Evolutionary conservation across 805 yeast genomes (phyloP).

Genomic region (Wickerhamomyces ciferrii): DNA sequence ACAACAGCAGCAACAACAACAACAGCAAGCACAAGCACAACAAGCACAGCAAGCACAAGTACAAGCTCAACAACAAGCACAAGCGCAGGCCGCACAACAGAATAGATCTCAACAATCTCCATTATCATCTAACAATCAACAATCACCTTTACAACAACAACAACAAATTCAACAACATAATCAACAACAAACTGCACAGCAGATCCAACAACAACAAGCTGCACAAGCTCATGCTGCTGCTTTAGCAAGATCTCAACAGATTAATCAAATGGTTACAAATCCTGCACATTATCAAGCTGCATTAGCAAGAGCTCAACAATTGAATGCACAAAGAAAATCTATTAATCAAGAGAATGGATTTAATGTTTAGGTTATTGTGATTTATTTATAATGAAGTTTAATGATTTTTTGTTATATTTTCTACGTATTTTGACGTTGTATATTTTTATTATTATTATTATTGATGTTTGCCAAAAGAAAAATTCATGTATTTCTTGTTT

Average conservation of each 20-base stretch:
- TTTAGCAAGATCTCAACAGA: not conserved
- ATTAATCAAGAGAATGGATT: not conserved
- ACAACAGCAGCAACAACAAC: slow-evolving; percentile 25
- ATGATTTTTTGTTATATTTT: too few relatives aligned
- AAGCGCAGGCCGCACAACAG: slow-evolving; percentile 2
- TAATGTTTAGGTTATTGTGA: not conserved
- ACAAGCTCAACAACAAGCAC: slow-evolving; percentile 6
- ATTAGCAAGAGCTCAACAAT: not conserved
- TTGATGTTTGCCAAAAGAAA: not conserved
- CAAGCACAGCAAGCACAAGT: slow-evolving; percentile 22
- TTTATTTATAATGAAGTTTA: not conserved
- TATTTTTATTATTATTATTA: too few relatives aligned
- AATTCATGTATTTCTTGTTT: not conserved
- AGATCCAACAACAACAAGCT: not conserved
- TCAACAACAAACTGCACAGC: slow-evolving; percentile 2
- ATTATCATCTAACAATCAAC: not conserved
- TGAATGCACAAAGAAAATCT: not conserved
- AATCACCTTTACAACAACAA: not conserved
- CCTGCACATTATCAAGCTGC: not conserved
- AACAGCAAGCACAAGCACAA: slow-evolving; percentile 15
- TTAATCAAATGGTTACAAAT: not conserved
- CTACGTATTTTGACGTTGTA: too few relatives aligned
- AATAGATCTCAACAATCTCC: not conserved
- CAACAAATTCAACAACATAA: not conserved
- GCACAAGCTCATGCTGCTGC: not conserved